Evolutionary conservation across 768 basidiomycete species (phyloP).

Genomic region (Amanita inopinata): DNA sequence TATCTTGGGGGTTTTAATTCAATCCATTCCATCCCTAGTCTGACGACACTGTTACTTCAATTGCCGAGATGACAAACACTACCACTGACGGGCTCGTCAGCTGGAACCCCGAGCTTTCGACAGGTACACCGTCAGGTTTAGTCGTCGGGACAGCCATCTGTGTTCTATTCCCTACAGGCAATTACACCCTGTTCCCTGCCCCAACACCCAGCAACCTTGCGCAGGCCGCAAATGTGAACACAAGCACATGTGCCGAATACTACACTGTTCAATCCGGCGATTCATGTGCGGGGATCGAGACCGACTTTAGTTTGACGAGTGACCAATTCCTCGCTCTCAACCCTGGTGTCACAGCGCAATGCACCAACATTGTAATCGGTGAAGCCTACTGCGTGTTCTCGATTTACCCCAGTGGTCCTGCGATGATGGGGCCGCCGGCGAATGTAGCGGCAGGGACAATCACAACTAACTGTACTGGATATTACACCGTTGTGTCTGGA

Average conservation of each 20-base stretch:
- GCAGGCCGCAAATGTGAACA: conserved; percentile 7
- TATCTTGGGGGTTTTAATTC: not conserved
- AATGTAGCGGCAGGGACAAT: conserved; percentile 5
- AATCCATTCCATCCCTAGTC: conserved; percentile 5
- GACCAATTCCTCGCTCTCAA: conserved; percentile 17
- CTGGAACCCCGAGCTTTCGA: conserved; percentile 16
- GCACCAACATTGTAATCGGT: conserved; percentile 11
- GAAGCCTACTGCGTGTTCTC: conserved; percentile 12
- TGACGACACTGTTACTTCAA: conserved; percentile 13
- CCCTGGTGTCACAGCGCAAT: conserved; percentile 14
- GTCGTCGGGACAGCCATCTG: conserved; percentile 14
- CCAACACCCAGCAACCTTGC: conserved; percentile 13
- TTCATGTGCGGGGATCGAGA: conserved; percentile 13
- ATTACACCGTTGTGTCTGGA: conserved; percentile 16
- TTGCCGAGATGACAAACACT: conserved; percentile 11
- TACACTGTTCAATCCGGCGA: conserved; percentile 17
- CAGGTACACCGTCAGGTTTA: conserved; percentile 8
- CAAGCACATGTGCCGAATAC: conserved; percentile 14
- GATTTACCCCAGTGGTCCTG: conserved; percentile 9
- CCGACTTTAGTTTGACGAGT: conserved; percentile 13
- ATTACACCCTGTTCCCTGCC: conserved; percentile 14
- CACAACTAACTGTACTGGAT: conserved; percentile 11
- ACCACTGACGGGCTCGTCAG: conserved; percentile 11
- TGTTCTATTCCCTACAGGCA: conserved; percentile 16
- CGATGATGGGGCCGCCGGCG: not conserved